phyloP scores from a whole-genome alignment of 106 monocot genomes.

The Allium fistulosum region DNA sequence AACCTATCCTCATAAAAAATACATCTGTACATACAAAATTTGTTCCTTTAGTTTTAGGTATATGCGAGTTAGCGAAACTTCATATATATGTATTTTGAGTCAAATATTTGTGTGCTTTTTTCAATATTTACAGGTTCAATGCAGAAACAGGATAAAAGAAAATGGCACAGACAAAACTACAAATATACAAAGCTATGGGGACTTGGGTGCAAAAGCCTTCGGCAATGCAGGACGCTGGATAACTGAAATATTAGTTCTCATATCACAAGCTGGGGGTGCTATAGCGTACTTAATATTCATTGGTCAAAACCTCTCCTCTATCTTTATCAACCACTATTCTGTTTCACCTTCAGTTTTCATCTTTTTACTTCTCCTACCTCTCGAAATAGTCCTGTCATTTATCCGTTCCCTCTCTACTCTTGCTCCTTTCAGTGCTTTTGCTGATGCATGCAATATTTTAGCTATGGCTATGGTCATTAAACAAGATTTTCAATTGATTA shows the following conservation, averaged over 20 bases:
- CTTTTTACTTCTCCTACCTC: slow-evolving; percentile 53
- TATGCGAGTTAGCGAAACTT: too few species aligned
- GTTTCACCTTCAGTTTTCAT: slow-evolving; percentile 39
- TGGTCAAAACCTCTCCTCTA: slow-evolving; percentile 77
- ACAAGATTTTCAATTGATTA: slow-evolving; percentile 44
- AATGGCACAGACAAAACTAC: slow-evolving; percentile 13
- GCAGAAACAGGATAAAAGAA: slow-evolving; percentile 68
- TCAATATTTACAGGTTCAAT: slow-evolving; percentile 70
- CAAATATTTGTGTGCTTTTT: slow-evolving; percentile 8
- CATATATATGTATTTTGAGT: too few species aligned
- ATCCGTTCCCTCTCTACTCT: slow-evolving; percentile 56
- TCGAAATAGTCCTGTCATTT: slow-evolving; percentile 61
- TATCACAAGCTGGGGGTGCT: slow-evolving; percentile 81
- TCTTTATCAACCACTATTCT: neutral
- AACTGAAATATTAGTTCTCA: slow-evolving; percentile 71
- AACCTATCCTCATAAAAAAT: too few species aligned
- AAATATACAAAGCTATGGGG: slow-evolving; percentile 56
- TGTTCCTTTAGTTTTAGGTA: too few species aligned
- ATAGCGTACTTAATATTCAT: slow-evolving; percentile 89
- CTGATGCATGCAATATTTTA: slow-evolving; percentile 59
- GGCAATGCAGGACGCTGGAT: slow-evolving; percentile 52
- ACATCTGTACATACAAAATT: too few species aligned
- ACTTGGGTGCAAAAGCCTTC: slow-evolving; percentile 68
- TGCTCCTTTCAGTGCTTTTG: slow-evolving; percentile 71
- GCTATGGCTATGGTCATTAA: slow-evolving; percentile 80